Evolutionary conservation across 1,284 basidiomycete genomes (phyloP).

Genomic region (Ceratobasidium papillatum): DNA sequence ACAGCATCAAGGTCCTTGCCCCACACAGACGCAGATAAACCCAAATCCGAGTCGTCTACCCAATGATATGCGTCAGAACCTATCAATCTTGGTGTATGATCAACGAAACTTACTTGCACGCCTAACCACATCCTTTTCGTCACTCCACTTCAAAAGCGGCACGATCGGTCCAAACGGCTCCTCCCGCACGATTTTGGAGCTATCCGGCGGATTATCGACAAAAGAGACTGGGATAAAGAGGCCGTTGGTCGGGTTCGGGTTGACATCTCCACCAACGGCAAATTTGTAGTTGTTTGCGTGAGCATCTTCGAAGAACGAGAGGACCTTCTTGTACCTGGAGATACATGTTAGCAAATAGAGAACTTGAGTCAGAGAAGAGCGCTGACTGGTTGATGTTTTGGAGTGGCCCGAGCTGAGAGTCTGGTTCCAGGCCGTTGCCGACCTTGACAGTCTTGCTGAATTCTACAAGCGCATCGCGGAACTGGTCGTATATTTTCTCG

Average conservation of each 20-base stretch:
- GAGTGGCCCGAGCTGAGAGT: constrained; percentile 19
- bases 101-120: constrained; percentile 25
- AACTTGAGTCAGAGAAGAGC: neutral
- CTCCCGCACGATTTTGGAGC: constrained; percentile 36
- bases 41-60: constrained; percentile 17
- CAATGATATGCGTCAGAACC: neutral
- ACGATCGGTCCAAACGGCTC: constrained; percentile 41
- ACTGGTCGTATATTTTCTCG: constrained; percentile 57
- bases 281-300: constrained; percentile 36
- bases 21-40: constrained; percentile 27
- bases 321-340: constrained; percentile 11
- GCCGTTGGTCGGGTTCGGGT: constrained; percentile 25
- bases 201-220: constrained; percentile 34
- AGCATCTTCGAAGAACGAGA: constrained; percentile 26
- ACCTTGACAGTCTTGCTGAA: constrained; percentile 55
- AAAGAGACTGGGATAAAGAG: constrained; percentile 29
- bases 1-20: constrained; percentile 14
- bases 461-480: constrained; percentile 49
- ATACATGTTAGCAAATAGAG: neutral
- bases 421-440: constrained; percentile 50
- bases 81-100: too few relatives aligned
- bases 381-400: constrained; percentile 28
- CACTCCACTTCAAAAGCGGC: constrained; percentile 34
- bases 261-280: constrained; percentile 15
- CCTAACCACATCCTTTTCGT: constrained; percentile 33